Base-by-base conservation (phyloP, 2,329 filamentous ascomycete species). In the Pestalotiopsis sp. region DNA sequence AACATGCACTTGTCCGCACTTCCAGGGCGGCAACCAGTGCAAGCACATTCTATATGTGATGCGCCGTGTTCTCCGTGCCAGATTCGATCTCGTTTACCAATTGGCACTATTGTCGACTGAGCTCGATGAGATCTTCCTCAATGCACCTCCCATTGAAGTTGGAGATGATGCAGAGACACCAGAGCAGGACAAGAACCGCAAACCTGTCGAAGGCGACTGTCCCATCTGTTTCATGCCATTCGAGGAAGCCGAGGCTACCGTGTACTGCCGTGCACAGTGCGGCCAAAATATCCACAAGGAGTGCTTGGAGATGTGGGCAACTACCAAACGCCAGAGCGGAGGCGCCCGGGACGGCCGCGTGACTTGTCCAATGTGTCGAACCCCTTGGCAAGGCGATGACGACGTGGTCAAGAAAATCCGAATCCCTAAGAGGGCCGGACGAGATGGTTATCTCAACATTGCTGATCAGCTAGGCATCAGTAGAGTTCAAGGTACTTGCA, bases 41-140 rank as follows among this genome's bases (percentile, higher is more conserved):
- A 92, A 92, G 74, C 90, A 92, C 72, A 80, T 90, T 31, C 70
- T 91, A 58, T 92, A 89, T 73, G 87, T 91, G 27, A 82, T 92
- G 76, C 80, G 85, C 13, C 83, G 86, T 20, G 88, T 92, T 1
- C 83, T 92, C 41, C 86, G 86, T 61, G 89, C 87, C 0, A 85
- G 83, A 2, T 82, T 81, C 66, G 76, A 89, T 0, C 78, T 89
- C 4, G 83, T 87, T 7, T 92, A 91, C 72, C 90, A 92, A 75
- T 82, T 89, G 5, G 89, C 89, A 0, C 84, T 92, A 31, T 80
- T 90, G 7, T 82, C 83, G 60, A 82, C 81, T 2, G 90, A 92
- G 76, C 82, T 92, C n/a, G 79, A 80, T 31, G 82, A 87, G 36
- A 86, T 92, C 71, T 89, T 92, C 72, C 80, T 76, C 23, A 77